Evolutionary conservation across 2,329 filamentous ascomycete genomes (phyloP), one percentile per base, ranked within the genome.

Genomic region (Aspergillus sp.): DNA sequence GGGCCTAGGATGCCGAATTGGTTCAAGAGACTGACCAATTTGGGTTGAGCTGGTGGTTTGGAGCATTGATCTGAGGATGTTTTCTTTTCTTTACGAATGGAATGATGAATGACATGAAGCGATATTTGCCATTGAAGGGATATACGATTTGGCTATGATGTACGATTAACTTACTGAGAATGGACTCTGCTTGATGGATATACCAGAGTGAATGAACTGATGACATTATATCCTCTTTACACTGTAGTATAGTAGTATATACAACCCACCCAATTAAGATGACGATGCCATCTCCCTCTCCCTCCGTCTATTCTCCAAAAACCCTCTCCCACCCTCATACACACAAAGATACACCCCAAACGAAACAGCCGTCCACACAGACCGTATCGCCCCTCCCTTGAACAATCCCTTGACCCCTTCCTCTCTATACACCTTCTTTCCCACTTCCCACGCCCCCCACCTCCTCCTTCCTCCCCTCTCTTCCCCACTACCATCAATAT

Each of bases 301-400:
- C 57, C 59, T 66, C 54, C 73, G 66, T 44, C 70, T 66, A 53
- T 71, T 72, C 66, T 79, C 76, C 21, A 80, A 62, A 81, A 86
- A 91, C 41, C 85, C 79, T 70, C 91, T 88, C 8, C 90, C 89
- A 64, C 88, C 88, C 75, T 96, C 92, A 76, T 96, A 96, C 47
- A 90, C 89, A 23, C 91, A 91, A 44, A 96, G 78, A 80, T 96
- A 96, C 58, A 96, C 77, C 3, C 92, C 92, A 71, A 90, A 90
- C 0, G 92, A 91, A 5, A 96, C 65, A 57, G 91, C 88, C 13
- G 92, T 95, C 92, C 92, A 96, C 1, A 84, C 84, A 8, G 84
- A 87, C 61, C 93, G 84, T 66, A 96, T 78, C 36, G 84, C 78
- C 2, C 88, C 91, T 6, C 93, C 93, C 36, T 72, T 71, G 75